These are phyloP conservation scores for Phytophthora vignae DNA, from an alignment of 352 stramenopile species.

Conservation along the genomic window DNA sequence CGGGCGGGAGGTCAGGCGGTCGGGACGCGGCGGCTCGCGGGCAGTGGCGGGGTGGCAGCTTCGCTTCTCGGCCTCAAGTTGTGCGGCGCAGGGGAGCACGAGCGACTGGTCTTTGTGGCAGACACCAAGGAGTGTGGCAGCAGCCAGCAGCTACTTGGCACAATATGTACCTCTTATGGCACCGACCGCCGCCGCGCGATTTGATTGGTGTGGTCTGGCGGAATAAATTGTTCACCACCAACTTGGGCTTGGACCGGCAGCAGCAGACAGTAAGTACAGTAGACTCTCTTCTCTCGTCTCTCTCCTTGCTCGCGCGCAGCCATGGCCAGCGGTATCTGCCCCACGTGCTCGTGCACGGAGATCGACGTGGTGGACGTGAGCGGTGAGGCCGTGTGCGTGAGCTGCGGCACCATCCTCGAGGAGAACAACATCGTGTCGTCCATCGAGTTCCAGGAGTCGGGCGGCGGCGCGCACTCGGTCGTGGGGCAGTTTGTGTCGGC, in stretches of 20 bases:
- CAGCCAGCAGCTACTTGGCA: not conserved
- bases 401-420: slow-evolving; percentile 95
- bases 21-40: not conserved
- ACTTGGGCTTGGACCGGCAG: not conserved
- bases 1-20: not conserved
- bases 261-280: not conserved
- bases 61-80: slow-evolving; percentile 36
- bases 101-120: not conserved
- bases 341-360: slow-evolving; percentile 95
- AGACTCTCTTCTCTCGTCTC: not conserved
- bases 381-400: slow-evolving; percentile 89
- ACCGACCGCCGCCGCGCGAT: not conserved
- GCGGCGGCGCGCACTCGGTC: slow-evolving; percentile 90
- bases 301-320: slow-evolving; percentile 1
- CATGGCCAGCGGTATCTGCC: slow-evolving; percentile 84
- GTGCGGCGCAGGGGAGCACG: slow-evolving; percentile 19
- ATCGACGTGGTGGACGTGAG: slow-evolving; percentile 96
- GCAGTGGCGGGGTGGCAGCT: slow-evolving; percentile 8
- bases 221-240: slow-evolving; percentile 44
- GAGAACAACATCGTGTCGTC: slow-evolving; percentile 98
- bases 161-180: not conserved
- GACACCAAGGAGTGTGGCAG: not conserved
- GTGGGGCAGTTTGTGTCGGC: slow-evolving; percentile 97
- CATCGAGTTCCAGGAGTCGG: slow-evolving; percentile 97
- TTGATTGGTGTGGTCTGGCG: slow-evolving; percentile 5